These are phyloP conservation scores for Hypoxylon rubiginosum DNA, from an alignment of 2,329 filamentous ascomycete species.

Conservation along the genomic window DNA sequence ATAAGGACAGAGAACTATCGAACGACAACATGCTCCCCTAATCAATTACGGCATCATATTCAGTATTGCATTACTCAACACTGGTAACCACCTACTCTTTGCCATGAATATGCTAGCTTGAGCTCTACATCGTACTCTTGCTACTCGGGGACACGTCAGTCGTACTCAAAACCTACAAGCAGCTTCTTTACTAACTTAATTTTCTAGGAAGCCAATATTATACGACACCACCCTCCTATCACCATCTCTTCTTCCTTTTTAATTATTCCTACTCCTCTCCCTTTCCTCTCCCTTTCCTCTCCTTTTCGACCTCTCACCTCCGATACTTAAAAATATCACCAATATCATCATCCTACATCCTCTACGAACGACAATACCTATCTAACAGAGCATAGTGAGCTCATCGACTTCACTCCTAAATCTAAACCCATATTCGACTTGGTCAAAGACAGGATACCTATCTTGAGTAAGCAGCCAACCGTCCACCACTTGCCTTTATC, in stretches of 20 bases:
- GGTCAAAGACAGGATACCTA: not conserved
- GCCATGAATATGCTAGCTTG: not conserved
- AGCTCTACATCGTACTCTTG: not conserved
- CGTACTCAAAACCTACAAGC: not conserved
- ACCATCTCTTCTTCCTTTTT: not conserved
- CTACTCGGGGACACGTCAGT: not conserved
- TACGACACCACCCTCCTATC: not conserved
- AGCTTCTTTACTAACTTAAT: not conserved
- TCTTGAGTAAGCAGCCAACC: not conserved
- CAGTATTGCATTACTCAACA: not conserved
- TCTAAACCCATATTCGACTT: not conserved
- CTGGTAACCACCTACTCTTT: not conserved
- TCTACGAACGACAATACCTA: not conserved
- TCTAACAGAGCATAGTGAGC: not conserved
- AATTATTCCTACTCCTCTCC: not conserved
- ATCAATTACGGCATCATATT: not conserved
- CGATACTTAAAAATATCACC: not conserved
- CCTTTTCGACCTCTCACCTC: not conserved
- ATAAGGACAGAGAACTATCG: not conserved
- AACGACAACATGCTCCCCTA: not conserved
- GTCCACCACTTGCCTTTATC: not conserved
- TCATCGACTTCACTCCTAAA: not conserved
- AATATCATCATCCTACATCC: no score
- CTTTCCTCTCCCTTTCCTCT: not conserved
- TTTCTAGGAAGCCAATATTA: not conserved